Conservation (phyloP, 257 asterid species). For the Vinca minor region DNA sequence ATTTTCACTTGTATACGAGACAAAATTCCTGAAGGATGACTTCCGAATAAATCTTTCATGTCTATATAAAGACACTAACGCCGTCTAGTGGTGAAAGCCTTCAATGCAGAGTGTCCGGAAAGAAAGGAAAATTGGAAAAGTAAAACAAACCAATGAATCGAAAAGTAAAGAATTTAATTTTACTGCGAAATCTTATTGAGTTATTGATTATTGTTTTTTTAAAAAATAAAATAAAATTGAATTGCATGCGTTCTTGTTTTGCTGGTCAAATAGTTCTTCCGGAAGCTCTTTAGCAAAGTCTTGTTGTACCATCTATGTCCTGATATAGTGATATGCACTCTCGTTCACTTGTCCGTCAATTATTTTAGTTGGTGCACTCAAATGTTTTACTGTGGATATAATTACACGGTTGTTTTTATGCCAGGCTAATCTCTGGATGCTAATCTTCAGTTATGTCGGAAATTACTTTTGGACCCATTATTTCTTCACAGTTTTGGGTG, state of each 20-base stretch:
- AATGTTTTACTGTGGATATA: constrained; percentile 6
- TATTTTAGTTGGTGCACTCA: neutral
- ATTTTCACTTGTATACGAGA: neutral
- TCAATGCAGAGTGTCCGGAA: neutral
- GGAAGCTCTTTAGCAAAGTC: neutral
- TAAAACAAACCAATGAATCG: too few relatives aligned
- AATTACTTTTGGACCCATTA: constrained; percentile 99
- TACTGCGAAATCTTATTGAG: too few relatives aligned
- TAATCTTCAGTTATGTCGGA: constrained; percentile 86
- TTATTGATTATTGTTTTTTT: too few relatives aligned
- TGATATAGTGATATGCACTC: neutral
- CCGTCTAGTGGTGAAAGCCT: neutral
- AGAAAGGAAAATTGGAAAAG: too few relatives aligned
- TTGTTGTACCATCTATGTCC: neutral
- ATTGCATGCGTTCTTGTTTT: neutral
- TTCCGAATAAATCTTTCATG: neutral
- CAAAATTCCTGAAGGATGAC: neutral
- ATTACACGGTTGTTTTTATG: constrained; percentile 27
- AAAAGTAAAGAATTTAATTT: too few relatives aligned
- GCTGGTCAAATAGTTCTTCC: neutral
- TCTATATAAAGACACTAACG: neutral
- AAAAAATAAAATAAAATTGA: too few relatives aligned
- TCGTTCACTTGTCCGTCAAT: neutral
- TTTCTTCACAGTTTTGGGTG: constrained; percentile 93
- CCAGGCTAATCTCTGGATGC: constrained; percentile 95